Base-by-base conservation (phyloP, 1,284 basidiomycete species). In the Ceratobasidium sp. region DNA sequence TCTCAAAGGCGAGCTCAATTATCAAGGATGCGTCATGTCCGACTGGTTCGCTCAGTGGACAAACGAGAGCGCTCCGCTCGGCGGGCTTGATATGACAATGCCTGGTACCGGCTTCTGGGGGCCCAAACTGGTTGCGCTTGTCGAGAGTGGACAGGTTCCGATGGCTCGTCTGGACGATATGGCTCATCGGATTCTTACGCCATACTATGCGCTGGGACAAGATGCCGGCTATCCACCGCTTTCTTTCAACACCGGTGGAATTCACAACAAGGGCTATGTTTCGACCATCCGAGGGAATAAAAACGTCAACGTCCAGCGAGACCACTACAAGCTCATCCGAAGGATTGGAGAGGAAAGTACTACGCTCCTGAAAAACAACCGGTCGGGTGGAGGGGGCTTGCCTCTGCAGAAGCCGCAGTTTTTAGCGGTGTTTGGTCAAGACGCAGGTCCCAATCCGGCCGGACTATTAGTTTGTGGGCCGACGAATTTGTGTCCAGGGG, bases 321-420 rank as follows among this genome's bases (percentile, higher is more conserved):
- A 79, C 62, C 76, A 79, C 54, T 86, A 86, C 82, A 85, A 88
- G 80, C 80, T 94, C 51, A 91, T 95, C 15, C 87, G 92, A 46
- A 86, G 92, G 81, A 90, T 96, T 44, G 94, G 92, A 15, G 89
- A 90, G 0, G 91, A 92, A 0, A 92, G 92, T 59, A 91, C 90
- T 0, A 91, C 96, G 6, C 85, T 97, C 34, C 86, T 97, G 77
- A 97, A 97, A 88, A 97, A 97, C 82, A 84, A 84, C 29, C 85
- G 87, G 40, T 83, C 46, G 8, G 54, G 22, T 17, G 85, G 87
- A 37, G 84, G 84, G 1, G 87, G 89, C 1, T 62, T 78, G 15
- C 79, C 79, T 1, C 46, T 79, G 34, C 70, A 73, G 8, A 79
- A 79, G 46, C 66, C 79, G 19, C 49, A 76, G n/a, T 76, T 69